phyloP scores from a whole-genome alignment of 805 yeast genomes.

The Candida montana region DNA sequence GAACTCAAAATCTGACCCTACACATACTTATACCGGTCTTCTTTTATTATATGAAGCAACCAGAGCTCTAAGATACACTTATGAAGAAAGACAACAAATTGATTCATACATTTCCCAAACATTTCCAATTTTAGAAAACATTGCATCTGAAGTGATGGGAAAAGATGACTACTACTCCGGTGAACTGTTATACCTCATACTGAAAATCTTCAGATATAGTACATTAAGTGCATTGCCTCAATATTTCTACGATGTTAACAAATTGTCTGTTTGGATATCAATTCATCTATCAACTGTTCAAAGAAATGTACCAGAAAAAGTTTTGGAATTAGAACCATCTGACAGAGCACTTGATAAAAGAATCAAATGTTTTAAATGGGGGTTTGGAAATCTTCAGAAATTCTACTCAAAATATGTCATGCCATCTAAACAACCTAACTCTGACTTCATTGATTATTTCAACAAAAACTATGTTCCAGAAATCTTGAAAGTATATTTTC shows the following conservation, averaged over 20 bases:
- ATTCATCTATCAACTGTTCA: conserved; percentile 58
- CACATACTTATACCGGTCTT: conserved; percentile 47
- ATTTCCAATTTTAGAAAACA: conserved; percentile 50
- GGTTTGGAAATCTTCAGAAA: conserved; percentile 69
- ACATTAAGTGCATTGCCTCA: conserved; percentile 56
- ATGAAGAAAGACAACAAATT: conserved; percentile 42
- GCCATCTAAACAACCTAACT: conserved; percentile 32
- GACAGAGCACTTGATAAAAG: conserved; percentile 43
- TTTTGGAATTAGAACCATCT: conserved; percentile 40
- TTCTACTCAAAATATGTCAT: conserved; percentile 55
- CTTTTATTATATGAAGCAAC: conserved; percentile 51
- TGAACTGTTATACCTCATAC: conserved; percentile 51
- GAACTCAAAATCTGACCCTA: conserved; percentile 29
- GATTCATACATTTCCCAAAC: conserved; percentile 43
- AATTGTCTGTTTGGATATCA: conserved; percentile 55
- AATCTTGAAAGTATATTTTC: conserved; percentile 57
- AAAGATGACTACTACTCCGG: conserved; percentile 30
- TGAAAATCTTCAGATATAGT: conserved; percentile 61
- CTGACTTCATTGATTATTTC: conserved; percentile 53
- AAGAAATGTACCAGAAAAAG: conserved; percentile 48
- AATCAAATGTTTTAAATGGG: conserved; percentile 85
- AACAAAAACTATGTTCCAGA: conserved; percentile 60
- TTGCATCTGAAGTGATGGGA: conserved; percentile 39
- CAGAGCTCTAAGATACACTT: conserved; percentile 51
- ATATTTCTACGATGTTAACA: conserved; percentile 34